These are phyloP conservation scores for Malus hybrid DNA, from an alignment of 331 rosid species.

Conservation along the genomic window DNA sequence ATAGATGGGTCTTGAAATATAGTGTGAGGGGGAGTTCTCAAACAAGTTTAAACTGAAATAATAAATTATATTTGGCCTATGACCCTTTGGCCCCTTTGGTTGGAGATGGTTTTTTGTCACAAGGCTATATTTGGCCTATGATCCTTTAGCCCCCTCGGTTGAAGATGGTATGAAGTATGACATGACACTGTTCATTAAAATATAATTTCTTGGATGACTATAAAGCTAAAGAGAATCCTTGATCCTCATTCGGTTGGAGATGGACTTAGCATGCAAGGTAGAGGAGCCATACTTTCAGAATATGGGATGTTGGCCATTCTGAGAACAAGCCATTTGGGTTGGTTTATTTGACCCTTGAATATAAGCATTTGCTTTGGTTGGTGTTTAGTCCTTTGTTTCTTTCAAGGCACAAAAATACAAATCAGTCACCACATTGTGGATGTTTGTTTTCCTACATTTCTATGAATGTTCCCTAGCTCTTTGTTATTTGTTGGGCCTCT, in stretches of 20 bases:
- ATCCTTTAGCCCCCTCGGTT: no score
- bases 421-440: not conserved
- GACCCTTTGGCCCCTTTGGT: no score
- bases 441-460: conserved; percentile 10
- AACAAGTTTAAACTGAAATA: no score
- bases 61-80: no score
- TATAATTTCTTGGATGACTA: no score
- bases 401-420: not conserved
- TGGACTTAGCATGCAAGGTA: conserved; percentile 6
- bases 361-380: not conserved
- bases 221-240: fast-evolving
- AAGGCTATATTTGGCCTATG: no score
- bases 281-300: conserved; percentile 33
- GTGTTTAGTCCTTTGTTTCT: not conserved
- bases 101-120: no score
- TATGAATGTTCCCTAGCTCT: not conserved
- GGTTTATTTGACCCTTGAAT: not conserved
- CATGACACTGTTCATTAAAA: no score
- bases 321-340: conserved; percentile 20
- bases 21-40: no score
- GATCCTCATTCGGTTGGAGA: no score
- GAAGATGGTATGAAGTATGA: no score
- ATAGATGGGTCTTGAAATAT: no score
- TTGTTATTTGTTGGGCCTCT: not conserved
- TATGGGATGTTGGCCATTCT: conserved; percentile 63